Percentiles rank a stretch among this genome's conserved stretches.
phyloP scores from a whole-genome alignment of 495 filamentous ascomycete species.

The Hypoxylon fragiforme region DNA sequence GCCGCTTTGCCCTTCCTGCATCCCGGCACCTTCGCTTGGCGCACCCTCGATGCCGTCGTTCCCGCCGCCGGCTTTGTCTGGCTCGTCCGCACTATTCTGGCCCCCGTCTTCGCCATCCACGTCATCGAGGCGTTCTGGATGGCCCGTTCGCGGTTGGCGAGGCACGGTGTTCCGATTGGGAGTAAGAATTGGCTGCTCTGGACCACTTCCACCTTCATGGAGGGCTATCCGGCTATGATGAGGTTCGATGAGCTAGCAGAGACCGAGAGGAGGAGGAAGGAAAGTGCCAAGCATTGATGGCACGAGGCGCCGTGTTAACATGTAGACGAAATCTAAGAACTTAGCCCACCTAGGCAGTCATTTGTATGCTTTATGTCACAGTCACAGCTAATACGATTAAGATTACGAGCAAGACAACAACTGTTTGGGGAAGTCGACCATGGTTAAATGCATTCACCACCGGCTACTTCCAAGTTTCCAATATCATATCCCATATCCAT shows the following conservation, averaged over 20 bases:
- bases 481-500: no score
- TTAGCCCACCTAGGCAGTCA: no score
- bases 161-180: constrained; percentile 38
- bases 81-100: constrained; percentile 43
- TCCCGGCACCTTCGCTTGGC: constrained; percentile 15
- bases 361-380: no score
- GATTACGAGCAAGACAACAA: no score
- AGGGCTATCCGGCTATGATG: constrained; percentile 43
- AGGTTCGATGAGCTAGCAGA: constrained; percentile 46
- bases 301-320: no score
- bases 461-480: no score
- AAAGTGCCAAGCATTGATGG: constrained; percentile 15
- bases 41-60: constrained; percentile 19
- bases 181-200: constrained; percentile 44
- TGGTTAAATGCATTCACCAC: no score
- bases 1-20: constrained; percentile 26
- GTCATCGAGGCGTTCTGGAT: constrained; percentile 44
- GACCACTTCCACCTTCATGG: constrained; percentile 43
- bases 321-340: no score
- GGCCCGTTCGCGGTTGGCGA: constrained; percentile 34
- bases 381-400: no score
- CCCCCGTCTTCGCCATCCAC: constrained; percentile 43
- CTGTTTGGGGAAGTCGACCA: no score
- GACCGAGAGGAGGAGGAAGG: constrained; percentile 35
- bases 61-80: constrained; percentile 39